Percentiles rank a stretch among this genome's conserved stretches.
Conservation (phyloP, 2,329 filamentous ascomycete genomes). For the Cladosporium velox region DNA sequence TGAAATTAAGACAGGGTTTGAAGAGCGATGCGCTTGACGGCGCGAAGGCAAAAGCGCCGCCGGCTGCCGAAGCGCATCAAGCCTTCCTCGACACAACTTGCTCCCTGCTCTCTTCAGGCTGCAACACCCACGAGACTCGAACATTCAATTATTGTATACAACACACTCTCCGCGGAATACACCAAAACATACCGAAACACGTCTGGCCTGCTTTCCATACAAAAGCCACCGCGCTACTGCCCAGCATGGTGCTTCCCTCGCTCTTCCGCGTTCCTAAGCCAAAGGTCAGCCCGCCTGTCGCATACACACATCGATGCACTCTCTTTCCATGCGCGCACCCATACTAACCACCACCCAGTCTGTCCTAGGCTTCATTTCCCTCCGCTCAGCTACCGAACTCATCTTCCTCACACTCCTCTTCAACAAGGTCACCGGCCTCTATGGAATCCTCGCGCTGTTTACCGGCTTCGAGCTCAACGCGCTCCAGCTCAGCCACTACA, state of each 20-base stretch:
- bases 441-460: constrained; percentile 83
- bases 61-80: constrained; percentile 2
- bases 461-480: constrained; percentile 82
- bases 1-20: constrained; percentile 6
- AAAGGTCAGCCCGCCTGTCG: constrained; percentile 21
- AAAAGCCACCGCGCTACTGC: constrained; percentile 14
- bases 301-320: not conserved
- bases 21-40: not conserved
- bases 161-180: not conserved
- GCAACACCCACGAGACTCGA: not conserved
- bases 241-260: constrained; percentile 24
- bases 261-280: constrained; percentile 26
- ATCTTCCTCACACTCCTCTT: constrained; percentile 80
- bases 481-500: constrained; percentile 86
- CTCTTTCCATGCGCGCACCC: not conserved
- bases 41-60: constrained; percentile 11
- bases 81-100: constrained; percentile 1
- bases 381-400: constrained; percentile 83
- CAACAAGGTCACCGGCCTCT: constrained; percentile 90
- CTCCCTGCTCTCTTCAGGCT: not conserved
- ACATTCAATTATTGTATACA: too few relatives aligned
- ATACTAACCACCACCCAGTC: constrained; percentile 54
- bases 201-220: not conserved
- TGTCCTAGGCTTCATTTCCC: constrained; percentile 81
- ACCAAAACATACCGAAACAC: not conserved